Conservation (phyloP, 441 rosid genomes). For the Pelargonium myrrhifolium region DNA sequence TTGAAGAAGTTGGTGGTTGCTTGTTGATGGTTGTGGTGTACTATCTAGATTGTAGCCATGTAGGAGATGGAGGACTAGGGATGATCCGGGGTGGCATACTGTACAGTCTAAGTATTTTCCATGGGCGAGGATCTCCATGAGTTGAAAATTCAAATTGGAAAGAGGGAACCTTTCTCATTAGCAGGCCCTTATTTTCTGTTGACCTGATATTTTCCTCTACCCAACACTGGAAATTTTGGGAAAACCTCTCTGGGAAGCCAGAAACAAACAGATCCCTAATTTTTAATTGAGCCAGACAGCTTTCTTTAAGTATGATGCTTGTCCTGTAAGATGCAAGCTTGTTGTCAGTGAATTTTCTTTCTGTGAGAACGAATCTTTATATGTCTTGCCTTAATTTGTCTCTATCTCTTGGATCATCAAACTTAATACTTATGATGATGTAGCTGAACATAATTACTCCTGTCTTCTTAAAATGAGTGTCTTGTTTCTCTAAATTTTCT, state of each 20-base stretch:
- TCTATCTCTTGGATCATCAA: background rate
- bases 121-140: too few relatives aligned
- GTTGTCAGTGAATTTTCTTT: background rate
- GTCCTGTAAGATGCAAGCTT: background rate
- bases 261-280: background rate
- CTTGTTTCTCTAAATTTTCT: too few relatives aligned
- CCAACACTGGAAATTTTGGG: background rate
- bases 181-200: too few relatives aligned
- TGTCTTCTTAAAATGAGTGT: too few relatives aligned
- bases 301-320: background rate
- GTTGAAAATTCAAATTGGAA: too few relatives aligned
- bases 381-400: background rate
- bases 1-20: too few relatives aligned
- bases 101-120: too few relatives aligned
- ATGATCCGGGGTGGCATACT: too few relatives aligned
- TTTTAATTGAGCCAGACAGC: background rate
- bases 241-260: background rate
- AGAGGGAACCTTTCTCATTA: too few relatives aligned
- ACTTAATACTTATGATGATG: background rate
- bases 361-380: background rate
- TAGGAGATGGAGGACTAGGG: too few relatives aligned
- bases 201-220: background rate
- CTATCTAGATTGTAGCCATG: too few relatives aligned
- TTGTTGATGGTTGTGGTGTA: too few relatives aligned
- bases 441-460: background rate